These are phyloP conservation scores for Platanthera guangdongensis DNA, from an alignment of 106 monocot species.

Conservation along the genomic window DNA sequence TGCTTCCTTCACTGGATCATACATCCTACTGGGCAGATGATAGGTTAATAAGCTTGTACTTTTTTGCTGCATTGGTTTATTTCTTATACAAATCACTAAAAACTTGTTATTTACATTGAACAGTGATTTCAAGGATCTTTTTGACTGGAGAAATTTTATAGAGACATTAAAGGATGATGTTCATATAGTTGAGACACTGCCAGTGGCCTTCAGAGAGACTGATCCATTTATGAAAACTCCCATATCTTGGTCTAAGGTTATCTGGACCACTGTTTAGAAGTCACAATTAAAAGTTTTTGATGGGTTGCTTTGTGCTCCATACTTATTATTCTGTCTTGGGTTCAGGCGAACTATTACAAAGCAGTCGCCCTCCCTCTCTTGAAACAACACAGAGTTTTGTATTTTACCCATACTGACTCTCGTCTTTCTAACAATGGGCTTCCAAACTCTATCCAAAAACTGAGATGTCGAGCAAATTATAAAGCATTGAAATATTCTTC, in stretches of 20 bases:
- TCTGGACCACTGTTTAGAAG: neutral
- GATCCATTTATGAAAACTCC: conserved; percentile 68
- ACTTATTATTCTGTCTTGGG: neutral
- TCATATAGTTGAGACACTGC: conserved; percentile 65
- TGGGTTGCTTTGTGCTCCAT: neutral
- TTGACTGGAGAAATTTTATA: conserved; percentile 93
- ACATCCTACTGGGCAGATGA: conserved; percentile 91
- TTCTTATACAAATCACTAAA: no score
- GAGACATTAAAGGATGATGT: conserved; percentile 77
- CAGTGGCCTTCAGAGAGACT: conserved; percentile 35
- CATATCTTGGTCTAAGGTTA: conserved; percentile 97
- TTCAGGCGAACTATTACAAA: conserved; percentile 83
- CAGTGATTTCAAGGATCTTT: conserved; percentile 97
- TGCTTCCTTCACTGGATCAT: conserved; percentile 96
- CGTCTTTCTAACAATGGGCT: conserved; percentile 92
- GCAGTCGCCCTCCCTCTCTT: conserved; percentile 68
- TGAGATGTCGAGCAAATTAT: conserved; percentile 90
- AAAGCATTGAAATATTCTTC: conserved; percentile 72
- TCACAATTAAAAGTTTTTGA: neutral
- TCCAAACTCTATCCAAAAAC: conserved; percentile 76
- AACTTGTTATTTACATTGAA: conserved; percentile 4
- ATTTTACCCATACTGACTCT: conserved; percentile 93
- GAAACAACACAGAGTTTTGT: conserved; percentile 81
- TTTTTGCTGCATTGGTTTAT: neutral
- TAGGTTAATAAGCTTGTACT: conserved; percentile 33